These are phyloP conservation scores for Oryza brachyantha DNA, from an alignment of 176 grass and related monocot genomes.

Conservation along the genomic window DNA sequence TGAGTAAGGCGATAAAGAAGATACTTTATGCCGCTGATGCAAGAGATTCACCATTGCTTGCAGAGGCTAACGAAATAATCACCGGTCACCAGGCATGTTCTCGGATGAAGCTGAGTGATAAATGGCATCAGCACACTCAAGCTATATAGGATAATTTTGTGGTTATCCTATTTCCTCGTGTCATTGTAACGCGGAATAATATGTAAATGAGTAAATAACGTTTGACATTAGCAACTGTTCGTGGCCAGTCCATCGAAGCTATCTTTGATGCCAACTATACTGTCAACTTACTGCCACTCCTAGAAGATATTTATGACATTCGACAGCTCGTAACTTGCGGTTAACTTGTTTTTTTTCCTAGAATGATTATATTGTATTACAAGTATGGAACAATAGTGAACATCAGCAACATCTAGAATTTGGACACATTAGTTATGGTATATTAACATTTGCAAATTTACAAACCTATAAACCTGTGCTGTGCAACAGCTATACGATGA, in stretches of 20 bases:
- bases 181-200: background rate
- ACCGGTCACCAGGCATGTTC: conserved; percentile 55
- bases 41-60: conserved; percentile 52
- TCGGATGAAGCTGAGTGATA: conserved; percentile 36
- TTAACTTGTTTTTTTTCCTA: too few relatives aligned
- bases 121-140: background rate
- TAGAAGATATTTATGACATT: background rate
- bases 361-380: too few relatives aligned
- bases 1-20: conserved; percentile 71
- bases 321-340: background rate
- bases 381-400: too few relatives aligned
- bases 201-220: conserved; percentile 35
- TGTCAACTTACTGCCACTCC: background rate
- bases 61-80: conserved; percentile 75
- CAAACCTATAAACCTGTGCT: too few relatives aligned
- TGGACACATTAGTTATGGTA: background rate
- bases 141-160: background rate
- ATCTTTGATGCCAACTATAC: background rate
- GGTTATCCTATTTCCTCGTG: background rate
- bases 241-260: background rate
- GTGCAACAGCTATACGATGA: too few relatives aligned
- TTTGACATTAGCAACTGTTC: conserved; percentile 5
- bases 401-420: too few relatives aligned
- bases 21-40: conserved; percentile 79
- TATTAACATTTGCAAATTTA: too few relatives aligned